phyloP scores from a whole-genome alignment of 768 basidiomycete genomes.

The Cystobasidium ongulense region DNA sequence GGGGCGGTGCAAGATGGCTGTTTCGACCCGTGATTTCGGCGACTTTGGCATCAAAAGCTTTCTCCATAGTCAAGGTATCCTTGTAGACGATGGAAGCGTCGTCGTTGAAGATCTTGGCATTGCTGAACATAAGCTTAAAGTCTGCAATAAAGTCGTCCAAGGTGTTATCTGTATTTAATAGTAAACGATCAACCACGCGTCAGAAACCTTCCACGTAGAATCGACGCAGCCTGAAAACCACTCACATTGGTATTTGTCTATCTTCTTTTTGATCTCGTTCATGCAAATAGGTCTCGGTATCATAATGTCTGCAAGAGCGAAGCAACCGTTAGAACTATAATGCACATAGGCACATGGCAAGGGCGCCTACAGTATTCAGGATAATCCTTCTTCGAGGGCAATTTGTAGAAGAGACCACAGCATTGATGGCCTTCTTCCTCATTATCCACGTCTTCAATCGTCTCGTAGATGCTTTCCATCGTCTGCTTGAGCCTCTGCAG shows the following conservation, averaged over 20 bases:
- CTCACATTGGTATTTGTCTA: conserved; percentile 41
- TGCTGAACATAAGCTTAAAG: conserved; percentile 78
- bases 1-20: not conserved
- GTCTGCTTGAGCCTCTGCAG: conserved; percentile 73
- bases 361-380: conserved; percentile 48
- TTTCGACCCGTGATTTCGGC: conserved; percentile 18
- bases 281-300: conserved; percentile 83
- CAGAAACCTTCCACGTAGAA: no score
- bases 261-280: conserved; percentile 66
- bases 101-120: conserved; percentile 86
- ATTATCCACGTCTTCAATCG: conserved; percentile 32
- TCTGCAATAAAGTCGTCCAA: conserved; percentile 41
- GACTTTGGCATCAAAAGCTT: conserved; percentile 20
- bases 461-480: conserved; percentile 49
- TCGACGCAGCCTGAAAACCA: not conserved
- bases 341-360: not conserved
- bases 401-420: conserved; percentile 76
- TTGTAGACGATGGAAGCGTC: conserved; percentile 92
- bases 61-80: conserved; percentile 53
- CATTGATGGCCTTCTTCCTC: conserved; percentile 59
- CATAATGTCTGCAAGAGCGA: conserved; percentile 51
- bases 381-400: conserved; percentile 60
- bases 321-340: not conserved
- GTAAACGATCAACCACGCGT: not conserved
- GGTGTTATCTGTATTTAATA: not conserved